Evolutionary conservation across 2,329 filamentous ascomycete species (phyloP).

Genomic region (Seiridium cupressi): DNA sequence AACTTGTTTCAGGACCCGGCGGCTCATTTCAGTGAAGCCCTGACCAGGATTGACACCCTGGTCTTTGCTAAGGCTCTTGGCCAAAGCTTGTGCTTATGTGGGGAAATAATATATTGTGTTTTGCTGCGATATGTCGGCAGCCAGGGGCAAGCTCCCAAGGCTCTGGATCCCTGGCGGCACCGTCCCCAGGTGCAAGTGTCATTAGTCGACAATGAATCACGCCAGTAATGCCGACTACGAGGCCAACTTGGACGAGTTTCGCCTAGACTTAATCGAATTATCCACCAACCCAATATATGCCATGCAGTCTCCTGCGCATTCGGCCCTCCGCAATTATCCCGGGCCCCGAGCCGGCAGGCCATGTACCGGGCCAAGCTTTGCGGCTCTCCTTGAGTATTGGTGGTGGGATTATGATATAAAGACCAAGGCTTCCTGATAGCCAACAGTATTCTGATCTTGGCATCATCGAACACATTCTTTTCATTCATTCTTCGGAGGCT

Average conservation of each 20-base stretch:
- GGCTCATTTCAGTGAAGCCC: constrained; percentile 5
- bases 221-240: background rate
- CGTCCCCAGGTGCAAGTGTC: background rate
- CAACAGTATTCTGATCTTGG: background rate
- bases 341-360: background rate
- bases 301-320: constrained; percentile 1
- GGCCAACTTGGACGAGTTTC: background rate
- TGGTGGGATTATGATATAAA: background rate
- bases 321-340: background rate
- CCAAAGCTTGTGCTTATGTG: constrained; percentile 5
- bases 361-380: background rate
- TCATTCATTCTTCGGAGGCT: constrained; percentile 6
- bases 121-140: background rate
- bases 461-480: background rate
- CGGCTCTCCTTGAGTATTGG: background rate
- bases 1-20: constrained; percentile 1
- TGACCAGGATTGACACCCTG: background rate
- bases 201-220: background rate
- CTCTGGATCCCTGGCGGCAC: background rate
- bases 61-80: background rate
- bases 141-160: background rate
- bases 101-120: constrained; percentile 1
- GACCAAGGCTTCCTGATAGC: background rate
- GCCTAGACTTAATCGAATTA: background rate
- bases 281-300: constrained; percentile 3